A percentile compares a stretch with the other conserved stretches of the same genome.
These are phyloP conservation scores for Skeletonema costatum DNA, from an alignment of 108 stramenopile species.

Conservation along the genomic window DNA sequence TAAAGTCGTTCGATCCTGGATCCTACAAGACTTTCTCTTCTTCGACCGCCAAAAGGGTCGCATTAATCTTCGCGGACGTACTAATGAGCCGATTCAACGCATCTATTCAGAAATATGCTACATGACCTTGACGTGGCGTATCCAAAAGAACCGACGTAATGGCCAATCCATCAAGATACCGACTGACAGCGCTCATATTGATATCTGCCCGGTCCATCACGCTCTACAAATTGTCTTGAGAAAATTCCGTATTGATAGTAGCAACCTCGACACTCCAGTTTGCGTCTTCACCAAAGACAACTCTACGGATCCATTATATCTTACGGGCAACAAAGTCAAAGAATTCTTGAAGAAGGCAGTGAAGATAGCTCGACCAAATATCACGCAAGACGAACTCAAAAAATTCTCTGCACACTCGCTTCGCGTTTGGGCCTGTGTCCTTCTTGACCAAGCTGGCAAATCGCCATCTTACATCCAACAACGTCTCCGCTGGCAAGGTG, in stretches of 20 bases:
- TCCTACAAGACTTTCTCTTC: not conserved
- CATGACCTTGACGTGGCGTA: not conserved
- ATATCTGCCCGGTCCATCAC: not conserved
- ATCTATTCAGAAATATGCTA: not conserved
- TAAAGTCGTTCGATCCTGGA: not conserved
- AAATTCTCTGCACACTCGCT: not conserved
- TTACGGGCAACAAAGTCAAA: not conserved
- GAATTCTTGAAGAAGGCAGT: too few species aligned
- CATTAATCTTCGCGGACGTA: not conserved
- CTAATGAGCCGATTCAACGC: not conserved
- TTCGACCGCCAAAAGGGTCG: not conserved
- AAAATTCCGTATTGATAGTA: not conserved
- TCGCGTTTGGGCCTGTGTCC: not conserved
- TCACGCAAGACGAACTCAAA: not conserved
- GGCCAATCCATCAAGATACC: not conserved
- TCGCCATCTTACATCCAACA: not conserved
- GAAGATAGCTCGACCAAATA: too few species aligned
- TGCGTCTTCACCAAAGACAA: not conserved
- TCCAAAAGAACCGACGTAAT: conserved; percentile 1
- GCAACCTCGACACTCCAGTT: not conserved
- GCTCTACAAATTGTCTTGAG: not conserved
- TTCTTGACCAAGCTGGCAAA: not conserved
- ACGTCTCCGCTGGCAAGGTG: not conserved
- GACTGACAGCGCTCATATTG: not conserved
- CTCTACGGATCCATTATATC: not conserved